phyloP scores from a whole-genome alignment of 2,329 filamentous ascomycete genomes.

The Ceratocystis cubensis region DNA sequence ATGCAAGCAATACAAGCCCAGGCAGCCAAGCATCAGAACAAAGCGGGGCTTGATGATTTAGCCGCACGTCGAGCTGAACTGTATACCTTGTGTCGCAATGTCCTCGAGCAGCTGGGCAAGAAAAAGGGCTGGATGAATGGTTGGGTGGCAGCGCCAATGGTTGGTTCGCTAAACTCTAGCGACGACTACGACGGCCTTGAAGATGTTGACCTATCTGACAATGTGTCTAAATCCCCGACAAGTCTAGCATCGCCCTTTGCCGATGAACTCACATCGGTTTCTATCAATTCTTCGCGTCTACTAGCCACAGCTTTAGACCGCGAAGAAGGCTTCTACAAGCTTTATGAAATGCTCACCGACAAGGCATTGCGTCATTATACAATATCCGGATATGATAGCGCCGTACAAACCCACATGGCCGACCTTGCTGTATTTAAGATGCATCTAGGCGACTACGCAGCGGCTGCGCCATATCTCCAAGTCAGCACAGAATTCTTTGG shows the following conservation, averaged over 20 bases:
- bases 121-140: conserved; percentile 63
- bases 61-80: conserved; percentile 74
- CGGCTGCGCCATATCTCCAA: conserved; percentile 66
- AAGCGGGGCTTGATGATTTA: conserved; percentile 63
- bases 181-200: conserved; percentile 39
- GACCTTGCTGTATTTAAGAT: conserved; percentile 81
- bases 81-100: conserved; percentile 63
- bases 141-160: conserved; percentile 50
- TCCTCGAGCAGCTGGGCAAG: conserved; percentile 62
- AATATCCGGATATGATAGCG: conserved; percentile 64
- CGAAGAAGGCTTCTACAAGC: conserved; percentile 49
- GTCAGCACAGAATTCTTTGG: conserved; percentile 68
- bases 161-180: conserved; percentile 32
- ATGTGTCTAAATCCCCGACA: conserved; percentile 25
- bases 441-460: conserved; percentile 56
- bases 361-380: conserved; percentile 72
- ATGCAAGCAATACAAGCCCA: conserved; percentile 31
- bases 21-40: conserved; percentile 37
- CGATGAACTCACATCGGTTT: conserved; percentile 10
- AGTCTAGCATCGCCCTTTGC: conserved; percentile 16
- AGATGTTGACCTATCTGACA: conserved; percentile 43
- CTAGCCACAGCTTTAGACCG: conserved; percentile 50
- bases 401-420: conserved; percentile 63
- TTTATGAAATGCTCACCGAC: conserved; percentile 69
- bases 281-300: conserved; percentile 43